Evolutionary conservation across 2,329 filamentous ascomycete species (phyloP), one percentile per base, ranked within the genome.

Genomic region (Exophiala mesophila): DNA sequence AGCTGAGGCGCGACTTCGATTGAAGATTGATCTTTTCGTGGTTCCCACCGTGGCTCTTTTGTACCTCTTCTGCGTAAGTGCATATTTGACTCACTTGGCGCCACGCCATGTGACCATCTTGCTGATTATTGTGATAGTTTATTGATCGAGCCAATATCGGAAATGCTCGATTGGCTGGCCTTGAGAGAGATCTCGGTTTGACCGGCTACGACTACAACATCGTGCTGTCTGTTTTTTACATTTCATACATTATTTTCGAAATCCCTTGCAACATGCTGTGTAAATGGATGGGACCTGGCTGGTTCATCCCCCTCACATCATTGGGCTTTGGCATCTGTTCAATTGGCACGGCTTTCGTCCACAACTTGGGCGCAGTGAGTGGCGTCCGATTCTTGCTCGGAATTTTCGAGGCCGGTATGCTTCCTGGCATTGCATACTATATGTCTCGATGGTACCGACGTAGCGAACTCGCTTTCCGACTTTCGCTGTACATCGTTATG

Each of bases 371-470:
- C 1, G 62, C 69, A 2, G 65, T 69, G 2, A 78, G 69, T 26
- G 81, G 71, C 10, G 80, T 86, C 0, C 76, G 83, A 4, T 85
- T 87, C 53, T 50, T 85, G 0, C 71, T 85, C 0, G 79, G 79
- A 7, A 18, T 55, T 8, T 55, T 54, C 36, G 84, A 88, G 61
- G 80, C 83, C 0, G 83, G 83, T 5, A 79, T 88, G 75, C 62
- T 87, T 40, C 83, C 83, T 0, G 83, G 83, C 0, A 84, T 85
- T 29, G 81, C 82, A 0, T 88, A 86, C 61, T 87, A 86, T 54
- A 38, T 57, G 32, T 52, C 76, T 1, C 68, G 82, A 38, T 87
- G 82, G 82, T 87, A 86, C 53, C 70, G 80, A n/a, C 70, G 79
- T 21, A 74, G 73, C 36, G 83, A 88, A 60, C 65, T 87, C 4